Percentiles rank a stretch among this genome's conserved stretches.
phyloP scores from a whole-genome alignment of 345 rosid species.

The Brassica rapa region DNA sequence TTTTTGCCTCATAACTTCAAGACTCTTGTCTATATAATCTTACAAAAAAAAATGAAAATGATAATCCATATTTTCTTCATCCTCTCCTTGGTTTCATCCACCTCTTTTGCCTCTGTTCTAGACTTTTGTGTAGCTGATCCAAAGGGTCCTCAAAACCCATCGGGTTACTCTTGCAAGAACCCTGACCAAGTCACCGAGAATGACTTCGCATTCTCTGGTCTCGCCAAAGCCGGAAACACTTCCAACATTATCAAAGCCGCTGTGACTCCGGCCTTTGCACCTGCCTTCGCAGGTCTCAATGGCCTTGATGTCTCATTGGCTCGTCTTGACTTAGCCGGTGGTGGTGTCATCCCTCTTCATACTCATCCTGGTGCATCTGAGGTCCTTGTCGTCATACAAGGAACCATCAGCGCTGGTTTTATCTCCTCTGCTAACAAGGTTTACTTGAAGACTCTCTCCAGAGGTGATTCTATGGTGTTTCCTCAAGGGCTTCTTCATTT shows the following conservation, averaged over 20 bases:
- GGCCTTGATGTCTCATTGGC: constrained; percentile 81
- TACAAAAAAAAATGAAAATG: constrained; percentile 38
- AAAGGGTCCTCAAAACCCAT: constrained; percentile 52
- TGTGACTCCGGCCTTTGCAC: constrained; percentile 64
- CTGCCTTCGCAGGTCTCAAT: constrained; percentile 62
- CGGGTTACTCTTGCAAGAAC: constrained; percentile 76
- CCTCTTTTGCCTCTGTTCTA: constrained; percentile 56
- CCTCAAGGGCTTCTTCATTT: constrained; percentile 82
- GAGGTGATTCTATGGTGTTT: constrained; percentile 75
- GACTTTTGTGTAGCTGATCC: constrained; percentile 84
- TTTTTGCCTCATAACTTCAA: constrained; percentile 26
- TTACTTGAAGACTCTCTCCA: constrained; percentile 50
- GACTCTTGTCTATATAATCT: constrained; percentile 2
- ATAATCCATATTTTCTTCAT: constrained; percentile 46
- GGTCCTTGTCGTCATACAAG: constrained; percentile 54
- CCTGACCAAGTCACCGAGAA: constrained; percentile 48
- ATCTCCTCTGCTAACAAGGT: constrained; percentile 63
- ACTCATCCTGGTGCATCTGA: constrained; percentile 83
- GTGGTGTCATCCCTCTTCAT: constrained; percentile 79
- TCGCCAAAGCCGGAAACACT: constrained; percentile 61
- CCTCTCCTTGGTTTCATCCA: constrained; percentile 48
- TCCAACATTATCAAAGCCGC: constrained; percentile 74
- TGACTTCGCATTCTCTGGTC: constrained; percentile 72
- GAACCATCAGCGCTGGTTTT: constrained; percentile 76
- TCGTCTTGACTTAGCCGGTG: constrained; percentile 69